Percentiles rank a stretch among this genome's conserved stretches.
phyloP scores from a whole-genome alignment of 139 green algal species.

The Chara braunii region DNA sequence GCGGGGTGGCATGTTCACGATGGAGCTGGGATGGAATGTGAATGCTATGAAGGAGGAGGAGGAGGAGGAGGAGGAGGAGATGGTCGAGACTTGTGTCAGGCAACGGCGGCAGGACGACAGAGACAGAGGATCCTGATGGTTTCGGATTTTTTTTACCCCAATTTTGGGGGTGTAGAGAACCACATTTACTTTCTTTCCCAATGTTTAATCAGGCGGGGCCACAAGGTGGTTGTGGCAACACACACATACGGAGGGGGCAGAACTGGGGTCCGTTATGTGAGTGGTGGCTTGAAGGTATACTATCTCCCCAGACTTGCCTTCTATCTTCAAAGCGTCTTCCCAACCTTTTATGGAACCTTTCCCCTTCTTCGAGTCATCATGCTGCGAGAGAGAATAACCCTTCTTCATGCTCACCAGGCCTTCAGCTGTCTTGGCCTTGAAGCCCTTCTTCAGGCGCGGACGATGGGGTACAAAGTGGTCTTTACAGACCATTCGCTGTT shows the following conservation, averaged over 20 bases:
- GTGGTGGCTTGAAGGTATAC: conserved; percentile 94
- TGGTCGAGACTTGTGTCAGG: too few relatives aligned
- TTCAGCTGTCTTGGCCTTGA: conserved; percentile 80
- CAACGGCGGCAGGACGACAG: not conserved
- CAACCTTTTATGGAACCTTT: conserved; percentile 59
- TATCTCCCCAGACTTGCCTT: conserved; percentile 71
- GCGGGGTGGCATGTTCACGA: too few relatives aligned
- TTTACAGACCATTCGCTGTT: conserved; percentile 98
- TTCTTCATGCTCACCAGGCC: conserved; percentile 81
- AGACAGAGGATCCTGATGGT: conserved; percentile 60
- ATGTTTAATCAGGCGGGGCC: conserved; percentile 68
- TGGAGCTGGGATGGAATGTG: too few relatives aligned
- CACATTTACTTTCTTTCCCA: conserved; percentile 92
- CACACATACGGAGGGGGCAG: conserved; percentile 65
- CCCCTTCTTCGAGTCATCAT: conserved; percentile 60
- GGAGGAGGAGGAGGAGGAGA: too few relatives aligned
- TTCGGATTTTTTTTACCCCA: conserved; percentile 95
- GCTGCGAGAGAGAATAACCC: conserved; percentile 64
- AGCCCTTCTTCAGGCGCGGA: conserved; percentile 66
- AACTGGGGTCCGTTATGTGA: conserved; percentile 72
- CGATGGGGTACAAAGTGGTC: conserved; percentile 74
- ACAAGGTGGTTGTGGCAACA: conserved; percentile 84
- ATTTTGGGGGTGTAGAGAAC: conserved; percentile 87
- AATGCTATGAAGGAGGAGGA: too few relatives aligned
- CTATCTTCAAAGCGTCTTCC: conserved; percentile 55